Conservation (phyloP, 2,329 filamentous ascomycete genomes). For the Talaromyces albobiverticillius region DNA sequence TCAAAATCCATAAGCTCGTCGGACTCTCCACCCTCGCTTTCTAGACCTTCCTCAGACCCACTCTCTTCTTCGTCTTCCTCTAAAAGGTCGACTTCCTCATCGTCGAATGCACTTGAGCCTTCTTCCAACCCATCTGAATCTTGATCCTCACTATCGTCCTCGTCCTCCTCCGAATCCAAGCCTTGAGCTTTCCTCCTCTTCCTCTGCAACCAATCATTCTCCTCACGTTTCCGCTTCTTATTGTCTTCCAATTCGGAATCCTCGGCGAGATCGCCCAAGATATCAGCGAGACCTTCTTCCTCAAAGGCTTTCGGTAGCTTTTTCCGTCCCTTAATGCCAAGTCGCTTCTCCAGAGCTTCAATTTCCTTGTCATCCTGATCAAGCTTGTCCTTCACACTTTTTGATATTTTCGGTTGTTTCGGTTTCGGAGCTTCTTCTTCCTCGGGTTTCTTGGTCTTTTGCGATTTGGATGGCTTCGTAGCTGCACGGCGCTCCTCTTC, state of each 20-base stretch:
- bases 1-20: slow-evolving; percentile 26
- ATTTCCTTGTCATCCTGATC: slow-evolving; percentile 87
- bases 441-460: slow-evolving; percentile 2
- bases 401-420: slow-evolving; percentile 30
- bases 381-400: slow-evolving; percentile 59
- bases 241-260: slow-evolving; percentile 47
- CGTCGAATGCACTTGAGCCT: slow-evolving; percentile 19
- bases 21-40: slow-evolving; percentile 37
- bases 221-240: slow-evolving; percentile 60
- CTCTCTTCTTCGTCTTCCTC: slow-evolving; percentile 29
- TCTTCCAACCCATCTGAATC: slow-evolving; percentile 28
- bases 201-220: slow-evolving; percentile 57
- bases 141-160: slow-evolving; percentile 22
- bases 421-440: slow-evolving; percentile 16
- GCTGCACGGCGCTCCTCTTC: slow-evolving; percentile 13
- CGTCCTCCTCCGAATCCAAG: slow-evolving; percentile 23
- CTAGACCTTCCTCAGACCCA: slow-evolving; percentile 26
- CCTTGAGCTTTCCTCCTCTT: slow-evolving; percentile 55
- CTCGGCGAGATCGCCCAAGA: slow-evolving; percentile 68
- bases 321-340: slow-evolving; percentile 78
- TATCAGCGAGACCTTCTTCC: slow-evolving; percentile 77
- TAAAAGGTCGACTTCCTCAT: slow-evolving; percentile 29
- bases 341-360: slow-evolving; percentile 76
- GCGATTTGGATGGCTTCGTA: background rate
- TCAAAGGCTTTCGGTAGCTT: slow-evolving; percentile 68